Percentiles rank a stretch among this genome's conserved stretches.
These are phyloP conservation scores for Buddleja alternifolia DNA, from an alignment of 257 asterid genomes.

Conservation along the genomic window DNA sequence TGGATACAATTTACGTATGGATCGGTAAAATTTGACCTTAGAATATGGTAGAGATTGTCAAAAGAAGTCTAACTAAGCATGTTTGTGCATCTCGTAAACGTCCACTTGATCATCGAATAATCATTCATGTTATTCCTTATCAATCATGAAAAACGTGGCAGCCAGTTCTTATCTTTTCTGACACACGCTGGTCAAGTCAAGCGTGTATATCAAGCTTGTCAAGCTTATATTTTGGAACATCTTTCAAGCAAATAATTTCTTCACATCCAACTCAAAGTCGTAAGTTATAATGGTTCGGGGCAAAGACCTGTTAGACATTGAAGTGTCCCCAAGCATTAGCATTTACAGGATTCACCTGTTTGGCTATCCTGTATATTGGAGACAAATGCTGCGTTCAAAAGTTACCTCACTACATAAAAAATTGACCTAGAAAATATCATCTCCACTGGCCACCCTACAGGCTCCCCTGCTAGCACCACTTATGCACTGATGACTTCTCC, in stretches of 20 bases:
- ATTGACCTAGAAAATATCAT: not conserved
- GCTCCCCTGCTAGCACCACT: not conserved
- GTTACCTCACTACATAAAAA: constrained; percentile 1
- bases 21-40: constrained; percentile 10
- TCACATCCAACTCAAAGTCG: not conserved
- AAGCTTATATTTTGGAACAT: not conserved
- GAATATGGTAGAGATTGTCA: not conserved
- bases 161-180: not conserved
- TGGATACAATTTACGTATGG: not conserved
- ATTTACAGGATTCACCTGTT: constrained; percentile 12
- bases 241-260: not conserved
- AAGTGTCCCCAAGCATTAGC: constrained; percentile 4
- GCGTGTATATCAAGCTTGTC: not conserved
- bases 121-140: not conserved
- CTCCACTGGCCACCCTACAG: not conserved
- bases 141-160: not conserved
- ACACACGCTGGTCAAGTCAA: not conserved
- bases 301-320: not conserved
- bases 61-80: not conserved
- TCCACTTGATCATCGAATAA: not conserved
- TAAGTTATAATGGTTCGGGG: not conserved
- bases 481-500: not conserved
- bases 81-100: not conserved
- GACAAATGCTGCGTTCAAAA: not conserved
- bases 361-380: not conserved